Base-by-base conservation (phyloP, 2,329 filamentous ascomycete species). In the Aspergillus pseudoterreus region DNA sequence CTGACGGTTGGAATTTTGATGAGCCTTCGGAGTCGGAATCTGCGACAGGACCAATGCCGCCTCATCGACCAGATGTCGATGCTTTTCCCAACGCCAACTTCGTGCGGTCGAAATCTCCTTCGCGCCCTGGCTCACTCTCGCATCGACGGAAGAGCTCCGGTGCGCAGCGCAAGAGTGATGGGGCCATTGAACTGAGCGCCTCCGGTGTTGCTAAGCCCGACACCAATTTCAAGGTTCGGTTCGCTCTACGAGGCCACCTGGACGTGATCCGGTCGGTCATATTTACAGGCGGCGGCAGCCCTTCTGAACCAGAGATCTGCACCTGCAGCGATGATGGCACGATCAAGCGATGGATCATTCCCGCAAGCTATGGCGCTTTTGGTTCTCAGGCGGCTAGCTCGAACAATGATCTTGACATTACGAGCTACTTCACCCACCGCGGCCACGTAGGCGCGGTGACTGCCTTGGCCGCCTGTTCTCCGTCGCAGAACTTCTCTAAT, bases 331-430 rank as follows among this genome's bases (percentile, higher is more conserved):
- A 99, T 63, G 94, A 99, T 68, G 92, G 92, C 51, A 88, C 92
- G 62, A 88, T 99, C 69, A 99, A 99, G 72, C 84, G 94, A 47
- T 99, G 95, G 86, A 92, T 95, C 63, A 91, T 99, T 54, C 94
- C 94, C 9, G 82, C 83, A 15, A 86, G 88, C 39, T 88, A 92
- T 58, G 87, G 87, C 50, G 82, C 75, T 47, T 81, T 80, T 71
- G 77, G 60, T 63, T 75, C 67, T 67, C 82, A 72, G 6, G 73
- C 70, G 11, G 69, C 77, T 54, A 81, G 77, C 58, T 80, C 80
- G 17, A 80, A 82, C 46, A 89, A 84, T 24, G 94, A 97, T 68
- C 80, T 96, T 21, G 94, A 99, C 66, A 91, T 97, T 9, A 85
- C 85, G 30, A 92, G 91, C 57, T 94, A 94, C 71, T 97, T 96